Evolutionary conservation across 108 stramenopile species (phyloP), one percentile per base, ranked within the genome.

Genomic region (Conticribra guillardii): DNA sequence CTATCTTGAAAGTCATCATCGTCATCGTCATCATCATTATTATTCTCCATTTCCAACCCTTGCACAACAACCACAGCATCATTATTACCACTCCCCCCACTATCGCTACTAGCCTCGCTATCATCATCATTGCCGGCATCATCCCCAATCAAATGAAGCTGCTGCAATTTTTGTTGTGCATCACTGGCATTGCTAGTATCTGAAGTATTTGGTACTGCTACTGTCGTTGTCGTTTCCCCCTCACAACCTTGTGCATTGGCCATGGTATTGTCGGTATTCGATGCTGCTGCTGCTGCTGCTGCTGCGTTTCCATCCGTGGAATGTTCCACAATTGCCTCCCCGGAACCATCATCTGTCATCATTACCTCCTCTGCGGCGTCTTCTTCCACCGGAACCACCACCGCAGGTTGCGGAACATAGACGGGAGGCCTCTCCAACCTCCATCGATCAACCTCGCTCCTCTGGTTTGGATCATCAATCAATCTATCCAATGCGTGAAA

Each of bases 401-500:
- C n/a, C 14, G 0, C 62, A 7, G 14, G 26, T 21, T 46, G 31
- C 21, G 67, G 24, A 15, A 72, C 60, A 46, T 79, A 79, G n/a
- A 63, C 63, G 48, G 78, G 78, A 37, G 78, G 78, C 24, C 70
- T 48, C 29, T 71, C 75, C 4, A 8, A 48, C 41, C 64, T 71
- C 75, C 74, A 81, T 34, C 57, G 76, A 18, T 72, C 75, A 51
- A 76, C 72, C 37, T 81, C 71, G 16, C 18, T 37, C 23, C 69
- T 32, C 46, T 28, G 29, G 19, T 30, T 59, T 11, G 84, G 76
- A 67, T 90, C 84, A 74, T 88, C 86, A 65, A 94, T 88, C 76
- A 91, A 73, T 54, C 89, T 76, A 71, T 94, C 93, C 78, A 94
- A 65, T 3, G 90, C 85, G 69, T 94, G 93, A 74, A 94, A 94